Base-by-base conservation (phyloP, 2,329 filamentous ascomycete genomes). In the Ophiostoma sp. region DNA sequence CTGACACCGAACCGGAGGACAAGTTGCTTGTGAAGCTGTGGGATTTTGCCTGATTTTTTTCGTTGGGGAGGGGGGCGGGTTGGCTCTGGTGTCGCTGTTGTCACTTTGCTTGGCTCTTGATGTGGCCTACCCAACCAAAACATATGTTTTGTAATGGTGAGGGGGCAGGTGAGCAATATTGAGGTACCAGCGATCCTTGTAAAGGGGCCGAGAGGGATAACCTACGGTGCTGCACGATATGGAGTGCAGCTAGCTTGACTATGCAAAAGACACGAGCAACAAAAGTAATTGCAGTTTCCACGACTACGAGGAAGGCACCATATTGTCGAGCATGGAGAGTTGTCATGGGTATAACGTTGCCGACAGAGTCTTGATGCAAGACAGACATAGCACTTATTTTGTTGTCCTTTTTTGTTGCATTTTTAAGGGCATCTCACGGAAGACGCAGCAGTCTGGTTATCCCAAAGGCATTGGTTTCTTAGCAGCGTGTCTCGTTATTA, bases 1-100 rank as follows among this genome's bases (percentile, higher is more conserved):
- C 78, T 11, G 79, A 78, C 13, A 80, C 82, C 5, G 81, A 78
- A 60, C 77, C 81, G 17, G 81, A 85, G 70, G 84, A 89, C 74
- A 85, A 80, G 71, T 77, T 89, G 44, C 74, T 89, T 31, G 85
- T 85, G 65, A 87, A 84, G 76, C 78, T 90, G 36, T 90, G 87
- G 87, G 83, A 86, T 72, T 90, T 90, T 75, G 71, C 75, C 3
- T 77, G 69, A 73, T 13, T 1, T 57, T 11, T 27, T 4, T 7
- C 11, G 4, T 48, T 20, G 36, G n/a, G 44, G n/a, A n/a, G n/a
- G n/a, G n/a, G n/a, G n/a, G n/a, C n/a, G n/a, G n/a, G n/a, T 10
- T n/a, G 39, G 39, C 65, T 44, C 36, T 35, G 44, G 0, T n/a
- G 27, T n/a, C 8, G 57, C 31, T 33, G 57, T 20, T 33, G 27